Percentiles rank a stretch among this genome's conserved stretches.
Conservation (phyloP, 371 early-diverging fungal species). For the Lichtheimia ornata region DNA sequence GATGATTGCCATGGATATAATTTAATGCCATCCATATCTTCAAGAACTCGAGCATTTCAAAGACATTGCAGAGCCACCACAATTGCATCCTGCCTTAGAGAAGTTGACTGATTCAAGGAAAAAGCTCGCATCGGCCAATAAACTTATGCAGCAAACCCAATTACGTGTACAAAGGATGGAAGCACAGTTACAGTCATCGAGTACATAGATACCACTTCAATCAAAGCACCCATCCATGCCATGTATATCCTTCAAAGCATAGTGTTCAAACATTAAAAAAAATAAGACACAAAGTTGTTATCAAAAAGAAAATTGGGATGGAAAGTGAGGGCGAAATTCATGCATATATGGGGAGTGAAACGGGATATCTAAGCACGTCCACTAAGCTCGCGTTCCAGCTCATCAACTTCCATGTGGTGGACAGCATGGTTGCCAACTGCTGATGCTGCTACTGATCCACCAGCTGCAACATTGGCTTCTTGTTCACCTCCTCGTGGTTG, state of each 20-base stretch:
- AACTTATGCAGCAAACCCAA: slow-evolving; percentile 46
- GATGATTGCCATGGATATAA: not conserved
- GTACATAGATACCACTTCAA: no score
- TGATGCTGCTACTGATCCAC: slow-evolving; percentile 26
- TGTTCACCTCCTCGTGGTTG: slow-evolving; percentile 9
- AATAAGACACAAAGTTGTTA: not conserved
- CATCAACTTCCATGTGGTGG: slow-evolving; percentile 58
- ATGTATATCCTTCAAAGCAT: no score
- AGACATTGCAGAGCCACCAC: slow-evolving; percentile 55
- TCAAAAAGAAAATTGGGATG: no score
- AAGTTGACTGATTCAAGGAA: slow-evolving; percentile 53
- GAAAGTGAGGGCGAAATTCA: no score
- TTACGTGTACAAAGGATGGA: slow-evolving; percentile 53
- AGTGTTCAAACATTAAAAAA: slow-evolving; percentile 7
- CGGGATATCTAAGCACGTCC: slow-evolving; percentile 35
- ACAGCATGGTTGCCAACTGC: slow-evolving; percentile 22
- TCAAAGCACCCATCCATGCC: no score
- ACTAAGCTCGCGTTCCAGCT: slow-evolving; percentile 61
- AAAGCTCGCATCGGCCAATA: slow-evolving; percentile 44
- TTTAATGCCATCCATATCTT: not conserved
- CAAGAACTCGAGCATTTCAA: slow-evolving; percentile 52
- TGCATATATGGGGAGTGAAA: not conserved
- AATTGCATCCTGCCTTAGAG: slow-evolving; percentile 50
- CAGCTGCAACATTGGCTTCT: slow-evolving; percentile 22
- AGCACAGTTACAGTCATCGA: slow-evolving; percentile 6